Evolutionary conservation across 2,329 filamentous ascomycete species (phyloP), one percentile per base, ranked within the genome.

Genomic region (Lecanicillium sp.): DNA sequence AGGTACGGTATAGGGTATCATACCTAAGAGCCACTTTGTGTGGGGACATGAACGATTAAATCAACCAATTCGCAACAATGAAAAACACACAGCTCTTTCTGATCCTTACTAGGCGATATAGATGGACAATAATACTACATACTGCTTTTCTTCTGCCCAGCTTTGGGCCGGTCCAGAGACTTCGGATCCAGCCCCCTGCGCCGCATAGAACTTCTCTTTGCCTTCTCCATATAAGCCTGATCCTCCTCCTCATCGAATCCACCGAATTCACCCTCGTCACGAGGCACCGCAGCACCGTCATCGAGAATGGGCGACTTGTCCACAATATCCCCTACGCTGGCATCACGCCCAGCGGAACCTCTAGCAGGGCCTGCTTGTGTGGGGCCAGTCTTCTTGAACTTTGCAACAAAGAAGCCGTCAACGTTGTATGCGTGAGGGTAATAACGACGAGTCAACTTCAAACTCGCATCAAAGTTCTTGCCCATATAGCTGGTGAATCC

Each of bases 361-460:
- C 52, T 54, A 39, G 44, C 35, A 33, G 46, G 46, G 44, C 74
- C 77, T 41, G 71, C 65, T 2, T 85, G 81, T 29, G 84, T 86
- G 3, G 87, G 84, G 0, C 79, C 90, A 13, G 78, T 78, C 74
- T 98, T 98, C 65, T 94, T 89, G 66, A 98, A 84, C 64, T 98
- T 98, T 55, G 88, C 87, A 45, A 98, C 92, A 59, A 88, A 98
- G 79, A 98, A 98, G 47, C 92, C 92, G 60, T 97, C 92, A 25
- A 98, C 88, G 65, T 96, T 95, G 69, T 92, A 87, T 15, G 84
- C 77, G 59, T 95, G 87, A 1, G 88, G 87, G 64, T 94, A 95
- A 69, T 87, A 95, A 41, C 89, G 73, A 47, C 87, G 72, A 13
- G 88, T 89, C 58, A 89, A 70, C 55, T 83, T 85, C 69, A 98